Percentiles rank a stretch among this genome's conserved stretches.
Evolutionary conservation across 495 filamentous ascomycete genomes (phyloP).

Genomic region (Daldinia grandis): DNA sequence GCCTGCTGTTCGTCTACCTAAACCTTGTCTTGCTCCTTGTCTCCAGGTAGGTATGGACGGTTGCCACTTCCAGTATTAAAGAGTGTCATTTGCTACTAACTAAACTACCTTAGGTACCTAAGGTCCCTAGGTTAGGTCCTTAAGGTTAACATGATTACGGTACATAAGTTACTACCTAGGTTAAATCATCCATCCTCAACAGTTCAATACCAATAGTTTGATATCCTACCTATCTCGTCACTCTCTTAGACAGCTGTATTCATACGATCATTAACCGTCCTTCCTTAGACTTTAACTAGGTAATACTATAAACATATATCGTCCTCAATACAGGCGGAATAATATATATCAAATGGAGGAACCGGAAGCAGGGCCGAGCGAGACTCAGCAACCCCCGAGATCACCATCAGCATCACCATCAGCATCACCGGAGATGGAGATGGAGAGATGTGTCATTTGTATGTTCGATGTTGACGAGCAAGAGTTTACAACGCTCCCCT

Average conservation of each 20-base stretch:
- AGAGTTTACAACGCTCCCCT: constrained; percentile 17
- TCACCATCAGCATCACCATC: too few species aligned
- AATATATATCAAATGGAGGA: background rate
- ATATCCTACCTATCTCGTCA: background rate
- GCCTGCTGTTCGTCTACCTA: background rate
- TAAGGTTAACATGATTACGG: too few species aligned
- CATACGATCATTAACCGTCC: background rate
- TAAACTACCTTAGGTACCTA: background rate
- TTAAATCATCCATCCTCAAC: too few species aligned
- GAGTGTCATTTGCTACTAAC: background rate
- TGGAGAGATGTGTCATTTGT: constrained; percentile 16
- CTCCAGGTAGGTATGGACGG: background rate
- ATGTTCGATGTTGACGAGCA: background rate
- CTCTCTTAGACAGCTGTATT: background rate
- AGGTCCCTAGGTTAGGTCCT: too few species aligned
- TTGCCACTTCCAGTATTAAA: background rate
- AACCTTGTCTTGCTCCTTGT: background rate
- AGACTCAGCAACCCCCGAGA: background rate
- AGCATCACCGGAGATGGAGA: too few species aligned
- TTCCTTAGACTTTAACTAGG: background rate
- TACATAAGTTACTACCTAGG: too few species aligned
- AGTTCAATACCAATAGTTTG: too few species aligned
- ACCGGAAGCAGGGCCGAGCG: background rate
- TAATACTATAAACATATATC: background rate
- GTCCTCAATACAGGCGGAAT: background rate